A percentile compares a stretch with the other conserved stretches of the same genome.
Conservation (phyloP, 371 early-diverging fungal genomes). For the Smittium culicis region DNA sequence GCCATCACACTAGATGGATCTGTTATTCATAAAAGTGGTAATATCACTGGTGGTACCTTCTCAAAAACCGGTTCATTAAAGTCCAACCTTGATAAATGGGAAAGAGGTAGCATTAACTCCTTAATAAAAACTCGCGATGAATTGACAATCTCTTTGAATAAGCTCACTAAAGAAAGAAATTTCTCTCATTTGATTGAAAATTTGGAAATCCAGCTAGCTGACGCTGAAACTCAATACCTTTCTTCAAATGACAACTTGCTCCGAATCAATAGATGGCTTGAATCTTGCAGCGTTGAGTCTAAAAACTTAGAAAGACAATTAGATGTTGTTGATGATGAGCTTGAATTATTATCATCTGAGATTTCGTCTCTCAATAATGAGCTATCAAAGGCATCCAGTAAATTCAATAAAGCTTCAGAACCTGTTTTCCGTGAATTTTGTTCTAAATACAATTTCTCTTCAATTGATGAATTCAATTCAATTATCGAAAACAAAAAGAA, state of each 20-base stretch:
- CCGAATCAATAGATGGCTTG: constrained; percentile 8
- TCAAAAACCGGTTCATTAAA: constrained; percentile 14
- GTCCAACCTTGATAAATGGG: constrained; percentile 51
- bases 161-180: neutral
- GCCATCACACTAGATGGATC: constrained; percentile 88
- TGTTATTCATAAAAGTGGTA: constrained; percentile 86
- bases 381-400: constrained; percentile 27
- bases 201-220: constrained; percentile 11
- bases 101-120: constrained; percentile 69
- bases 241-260: neutral
- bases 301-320: constrained; percentile 20
- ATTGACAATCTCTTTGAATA: constrained; percentile 38
- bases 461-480: constrained; percentile 74
- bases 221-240: neutral
- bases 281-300: constrained; percentile 14
- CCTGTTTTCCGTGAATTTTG: constrained; percentile 69
- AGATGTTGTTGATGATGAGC: constrained; percentile 30
- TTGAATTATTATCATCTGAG: constrained; percentile 22
- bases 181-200: constrained; percentile 4
- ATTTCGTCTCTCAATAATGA: constrained; percentile 12
- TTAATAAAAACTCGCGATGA: constrained; percentile 53
- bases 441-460: constrained; percentile 42
- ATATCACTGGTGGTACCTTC: constrained; percentile 77
- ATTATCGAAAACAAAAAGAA: constrained; percentile 55
- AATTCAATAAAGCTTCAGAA: constrained; percentile 51